Evolutionary conservation across 148 eudicot species (phyloP).

Genomic region (Vaccinium corymbosum): DNA sequence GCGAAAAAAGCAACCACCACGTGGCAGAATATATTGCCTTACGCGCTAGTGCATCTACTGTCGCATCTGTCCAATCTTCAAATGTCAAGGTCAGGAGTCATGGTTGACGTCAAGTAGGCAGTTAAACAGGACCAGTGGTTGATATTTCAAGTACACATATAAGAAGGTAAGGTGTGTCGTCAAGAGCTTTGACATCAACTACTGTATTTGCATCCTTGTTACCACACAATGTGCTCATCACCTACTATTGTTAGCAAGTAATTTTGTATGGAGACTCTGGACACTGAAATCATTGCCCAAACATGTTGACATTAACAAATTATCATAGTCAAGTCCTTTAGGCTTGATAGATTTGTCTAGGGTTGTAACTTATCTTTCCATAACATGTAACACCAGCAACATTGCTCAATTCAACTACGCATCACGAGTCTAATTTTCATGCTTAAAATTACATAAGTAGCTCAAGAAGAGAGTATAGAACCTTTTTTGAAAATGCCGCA

Average conservation of each 20-base stretch:
- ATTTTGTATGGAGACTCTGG: neutral
- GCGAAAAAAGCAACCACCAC: neutral
- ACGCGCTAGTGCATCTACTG: neutral
- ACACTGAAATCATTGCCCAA: neutral
- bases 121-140: neutral
- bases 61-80: neutral
- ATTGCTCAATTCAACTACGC: neutral
- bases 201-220: neutral
- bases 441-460: neutral
- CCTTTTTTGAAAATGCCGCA: slow-evolving; percentile 99
- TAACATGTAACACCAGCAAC: neutral
- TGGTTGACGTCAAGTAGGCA: neutral
- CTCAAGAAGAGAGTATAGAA: slow-evolving; percentile 16
- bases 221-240: neutral
- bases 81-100: neutral
- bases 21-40: neutral
- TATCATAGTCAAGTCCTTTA: neutral
- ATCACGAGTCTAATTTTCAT: slow-evolving; percentile 2
- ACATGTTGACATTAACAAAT: neutral
- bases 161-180: neutral
- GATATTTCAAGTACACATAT: neutral
- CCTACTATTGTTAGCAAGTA: neutral
- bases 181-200: neutral
- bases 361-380: neutral
- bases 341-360: neutral